phyloP scores from a whole-genome alignment of 768 basidiomycete genomes.

The Podaxis pistillaris region DNA sequence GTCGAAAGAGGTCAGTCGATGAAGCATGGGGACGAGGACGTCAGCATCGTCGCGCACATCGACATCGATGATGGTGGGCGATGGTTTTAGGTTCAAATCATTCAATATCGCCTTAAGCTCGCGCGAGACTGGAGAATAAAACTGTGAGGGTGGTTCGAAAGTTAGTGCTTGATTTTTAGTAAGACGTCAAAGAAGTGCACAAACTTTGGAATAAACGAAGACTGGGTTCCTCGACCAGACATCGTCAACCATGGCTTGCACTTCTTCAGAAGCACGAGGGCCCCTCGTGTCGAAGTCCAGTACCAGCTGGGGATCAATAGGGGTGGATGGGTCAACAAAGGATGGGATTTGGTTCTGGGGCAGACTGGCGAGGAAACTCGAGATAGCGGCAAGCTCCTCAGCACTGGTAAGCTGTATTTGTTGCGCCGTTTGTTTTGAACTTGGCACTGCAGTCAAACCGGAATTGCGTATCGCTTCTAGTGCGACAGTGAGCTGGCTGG shows the following conservation, averaged over 20 bases:
- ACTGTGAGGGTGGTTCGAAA: conserved; percentile 31
- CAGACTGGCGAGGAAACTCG: conserved; percentile 70
- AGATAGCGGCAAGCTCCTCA: conserved; percentile 74
- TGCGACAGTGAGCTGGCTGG: conserved; percentile 34
- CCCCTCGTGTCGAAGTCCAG: conserved; percentile 82
- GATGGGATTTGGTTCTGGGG: conserved; percentile 74
- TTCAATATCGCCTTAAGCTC: conserved; percentile 62
- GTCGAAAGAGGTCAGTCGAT: conserved; percentile 52
- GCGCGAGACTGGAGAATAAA: conserved; percentile 62
- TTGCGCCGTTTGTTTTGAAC: conserved; percentile 20
- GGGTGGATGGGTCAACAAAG: conserved; percentile 55
- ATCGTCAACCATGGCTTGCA: conserved; percentile 55
- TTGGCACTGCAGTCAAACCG: conserved; percentile 21
- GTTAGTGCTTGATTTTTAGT: conserved; percentile 3
- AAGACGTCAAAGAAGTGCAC: conserved; percentile 12
- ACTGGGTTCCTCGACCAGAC: conserved; percentile 76
- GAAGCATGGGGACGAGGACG: conserved; percentile 60
- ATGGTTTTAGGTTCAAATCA: conserved; percentile 55
- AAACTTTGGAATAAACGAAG: conserved; percentile 71
- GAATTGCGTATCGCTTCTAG: conserved; percentile 36
- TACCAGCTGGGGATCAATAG: conserved; percentile 79
- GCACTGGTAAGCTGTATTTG: conserved; percentile 42
- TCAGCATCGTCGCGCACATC: conserved; percentile 71
- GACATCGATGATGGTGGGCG: conserved; percentile 67
- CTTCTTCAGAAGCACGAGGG: conserved; percentile 57